Percentiles rank a stretch among this genome's conserved stretches.
These are phyloP conservation scores for Penicillium sp. DNA, from an alignment of 2,329 filamentous ascomycete genomes.

Conservation along the genomic window DNA sequence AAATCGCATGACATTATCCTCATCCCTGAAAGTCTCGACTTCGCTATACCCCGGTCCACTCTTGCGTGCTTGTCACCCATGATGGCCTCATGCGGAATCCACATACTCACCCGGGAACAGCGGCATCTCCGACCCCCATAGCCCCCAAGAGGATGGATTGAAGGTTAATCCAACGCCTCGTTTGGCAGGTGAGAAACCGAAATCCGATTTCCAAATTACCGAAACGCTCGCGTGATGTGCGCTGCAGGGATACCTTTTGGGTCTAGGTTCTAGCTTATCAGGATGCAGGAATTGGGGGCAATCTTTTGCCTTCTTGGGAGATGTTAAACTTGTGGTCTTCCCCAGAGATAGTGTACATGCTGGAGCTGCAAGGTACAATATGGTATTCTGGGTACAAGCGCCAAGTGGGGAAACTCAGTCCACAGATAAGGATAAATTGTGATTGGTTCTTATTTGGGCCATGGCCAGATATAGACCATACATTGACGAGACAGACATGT, in stretches of 20 bases:
- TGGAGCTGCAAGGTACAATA: no score
- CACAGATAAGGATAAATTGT: not conserved
- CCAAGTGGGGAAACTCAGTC: not conserved
- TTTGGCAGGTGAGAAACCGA: not conserved
- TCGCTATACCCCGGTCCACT: not conserved
- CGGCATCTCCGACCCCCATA: not conserved
- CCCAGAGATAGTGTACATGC: no score
- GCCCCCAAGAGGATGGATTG: not conserved
- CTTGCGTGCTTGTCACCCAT: slow-evolving; percentile 14
- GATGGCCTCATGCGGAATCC: slow-evolving; percentile 14
- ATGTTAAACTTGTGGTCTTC: not conserved
- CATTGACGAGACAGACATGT: not conserved
- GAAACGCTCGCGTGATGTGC: not conserved
- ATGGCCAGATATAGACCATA: not conserved
- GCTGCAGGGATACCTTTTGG: not conserved
- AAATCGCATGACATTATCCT: not conserved
- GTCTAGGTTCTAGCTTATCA: not conserved
- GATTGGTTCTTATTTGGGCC: not conserved
- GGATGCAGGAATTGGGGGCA: not conserved
- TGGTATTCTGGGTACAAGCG: not conserved
- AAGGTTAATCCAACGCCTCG: not conserved
- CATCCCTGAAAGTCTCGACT: not conserved
- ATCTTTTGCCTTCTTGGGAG: not conserved
- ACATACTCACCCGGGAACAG: not conserved
- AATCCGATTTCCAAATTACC: not conserved